These are phyloP conservation scores for Coprinellus micaceus DNA, from an alignment of 768 basidiomycete genomes.

Conservation along the genomic window DNA sequence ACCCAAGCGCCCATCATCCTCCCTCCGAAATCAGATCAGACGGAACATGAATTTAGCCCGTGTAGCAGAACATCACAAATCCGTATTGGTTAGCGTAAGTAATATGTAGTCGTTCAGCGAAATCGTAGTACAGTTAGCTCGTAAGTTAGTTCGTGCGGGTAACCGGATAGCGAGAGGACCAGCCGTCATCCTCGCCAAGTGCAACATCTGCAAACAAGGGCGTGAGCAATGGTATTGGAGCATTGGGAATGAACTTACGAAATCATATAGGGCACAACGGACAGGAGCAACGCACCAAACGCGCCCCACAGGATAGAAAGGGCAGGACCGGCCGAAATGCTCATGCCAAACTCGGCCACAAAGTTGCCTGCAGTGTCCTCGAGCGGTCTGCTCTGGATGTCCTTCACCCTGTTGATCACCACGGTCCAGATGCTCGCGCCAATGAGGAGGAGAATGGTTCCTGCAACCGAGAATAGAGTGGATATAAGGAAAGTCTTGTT, in stretches of 20 bases:
- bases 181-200: slow-evolving; percentile 64
- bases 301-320: slow-evolving; percentile 72
- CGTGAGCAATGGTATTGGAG: background rate
- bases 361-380: slow-evolving; percentile 22
- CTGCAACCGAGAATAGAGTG: slow-evolving; percentile 55
- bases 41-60: background rate
- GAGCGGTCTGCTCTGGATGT: slow-evolving; percentile 50
- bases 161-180: background rate
- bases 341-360: slow-evolving; percentile 52
- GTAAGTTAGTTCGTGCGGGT: slow-evolving; percentile 11
- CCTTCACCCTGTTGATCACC: slow-evolving; percentile 59
- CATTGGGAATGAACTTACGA: slow-evolving; percentile 44
- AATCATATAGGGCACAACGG: slow-evolving; percentile 72
- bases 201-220: slow-evolving; percentile 53
- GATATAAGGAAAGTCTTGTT: slow-evolving; percentile 67
- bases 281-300: slow-evolving; percentile 61
- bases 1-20: no score
- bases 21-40: background rate
- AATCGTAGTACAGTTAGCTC: slow-evolving; percentile 4
- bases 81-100: no score
- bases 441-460: slow-evolving; percentile 60
- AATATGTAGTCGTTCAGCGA: background rate
- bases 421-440: slow-evolving; percentile 77
- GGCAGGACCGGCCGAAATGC: slow-evolving; percentile 57
- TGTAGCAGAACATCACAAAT: no score